Conservation (phyloP, 768 basidiomycete species). For the Asterophora parasitica region DNA sequence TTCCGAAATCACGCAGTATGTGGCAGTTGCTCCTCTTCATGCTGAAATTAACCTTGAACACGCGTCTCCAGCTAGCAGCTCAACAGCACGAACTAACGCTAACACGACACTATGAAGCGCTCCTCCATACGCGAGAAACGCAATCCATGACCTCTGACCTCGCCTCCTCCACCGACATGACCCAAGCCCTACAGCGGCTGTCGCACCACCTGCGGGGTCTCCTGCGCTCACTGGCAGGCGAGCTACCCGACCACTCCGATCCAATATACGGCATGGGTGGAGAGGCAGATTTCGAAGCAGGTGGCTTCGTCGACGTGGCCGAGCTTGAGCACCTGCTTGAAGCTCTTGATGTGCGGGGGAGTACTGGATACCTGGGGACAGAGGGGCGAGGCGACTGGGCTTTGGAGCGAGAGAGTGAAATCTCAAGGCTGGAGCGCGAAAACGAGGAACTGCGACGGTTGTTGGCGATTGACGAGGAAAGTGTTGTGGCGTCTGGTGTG, state of each 20-base stretch:
- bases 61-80: constrained; percentile 64
- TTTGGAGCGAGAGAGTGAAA: constrained; percentile 82
- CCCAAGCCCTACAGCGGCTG: constrained; percentile 68
- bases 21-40: not conserved
- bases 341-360: constrained; percentile 32
- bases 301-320: constrained; percentile 27
- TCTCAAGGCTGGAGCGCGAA: constrained; percentile 74
- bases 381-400: constrained; percentile 74
- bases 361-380: constrained; percentile 24
- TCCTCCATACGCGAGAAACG: constrained; percentile 64
- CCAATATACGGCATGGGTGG: constrained; percentile 20
- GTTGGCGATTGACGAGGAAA: constrained; percentile 66
- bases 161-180: constrained; percentile 51
- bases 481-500: constrained; percentile 49
- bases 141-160: constrained; percentile 53
- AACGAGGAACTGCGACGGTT: constrained; percentile 73
- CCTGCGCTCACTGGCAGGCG: constrained; percentile 64
- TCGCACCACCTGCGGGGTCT: constrained; percentile 67
- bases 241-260: constrained; percentile 46
- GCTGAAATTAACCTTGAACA: not conserved
- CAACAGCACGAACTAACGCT: constrained; percentile 86
- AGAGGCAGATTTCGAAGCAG: constrained; percentile 34
- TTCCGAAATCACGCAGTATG: constrained; percentile 74
- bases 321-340: constrained; percentile 41
- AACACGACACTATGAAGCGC: constrained; percentile 83